Conservation (phyloP, 2,329 filamentous ascomycete genomes). For the Xylaria sp. region DNA sequence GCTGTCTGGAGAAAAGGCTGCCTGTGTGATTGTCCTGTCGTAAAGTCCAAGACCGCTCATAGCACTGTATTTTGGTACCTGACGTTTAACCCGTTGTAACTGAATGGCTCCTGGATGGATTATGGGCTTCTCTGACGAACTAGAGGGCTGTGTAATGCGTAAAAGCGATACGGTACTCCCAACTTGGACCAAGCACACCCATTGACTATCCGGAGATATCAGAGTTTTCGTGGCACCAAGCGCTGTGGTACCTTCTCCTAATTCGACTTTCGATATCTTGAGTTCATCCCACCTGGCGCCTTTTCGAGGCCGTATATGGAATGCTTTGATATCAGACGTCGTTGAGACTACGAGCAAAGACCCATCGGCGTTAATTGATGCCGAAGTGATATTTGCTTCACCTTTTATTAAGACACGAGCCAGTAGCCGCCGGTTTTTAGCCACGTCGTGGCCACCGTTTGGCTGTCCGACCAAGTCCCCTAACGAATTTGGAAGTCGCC, state of each 20-base stretch:
- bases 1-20: constrained; percentile 83
- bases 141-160: constrained; percentile 53
- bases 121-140: constrained; percentile 52
- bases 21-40: constrained; percentile 76
- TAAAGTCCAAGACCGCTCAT: constrained; percentile 79
- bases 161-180: constrained; percentile 68
- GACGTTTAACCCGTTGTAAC: constrained; percentile 63
- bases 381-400: constrained; percentile 85
- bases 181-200: constrained; percentile 73
- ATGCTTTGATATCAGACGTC: constrained; percentile 78
- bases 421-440: constrained; percentile 70
- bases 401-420: constrained; percentile 75
- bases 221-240: constrained; percentile 75
- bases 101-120: constrained; percentile 58
- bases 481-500: constrained; percentile 66
- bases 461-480: constrained; percentile 57
- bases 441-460: constrained; percentile 56
- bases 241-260: constrained; percentile 66
- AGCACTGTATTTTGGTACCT: constrained; percentile 63
- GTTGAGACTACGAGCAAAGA: constrained; percentile 81
- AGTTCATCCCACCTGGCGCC: constrained; percentile 67
- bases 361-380: constrained; percentile 75
- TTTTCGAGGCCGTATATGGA: constrained; percentile 69
- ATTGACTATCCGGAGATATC: constrained; percentile 75
- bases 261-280: constrained; percentile 74